Base-by-base conservation (phyloP, 2,329 filamentous ascomycete genomes). In the Beauveria asiatica region DNA sequence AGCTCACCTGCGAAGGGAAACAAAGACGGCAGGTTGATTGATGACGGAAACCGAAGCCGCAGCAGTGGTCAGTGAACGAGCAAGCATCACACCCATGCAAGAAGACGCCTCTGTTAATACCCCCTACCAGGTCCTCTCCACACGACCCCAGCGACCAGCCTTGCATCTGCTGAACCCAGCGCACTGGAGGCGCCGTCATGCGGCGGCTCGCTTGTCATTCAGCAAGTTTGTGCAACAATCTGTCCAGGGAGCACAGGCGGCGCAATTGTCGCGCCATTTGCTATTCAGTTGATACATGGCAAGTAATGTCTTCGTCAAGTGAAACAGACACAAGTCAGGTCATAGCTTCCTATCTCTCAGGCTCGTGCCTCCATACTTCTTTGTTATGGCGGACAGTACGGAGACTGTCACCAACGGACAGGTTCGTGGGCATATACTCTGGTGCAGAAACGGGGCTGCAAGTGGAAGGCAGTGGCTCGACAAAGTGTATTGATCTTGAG, bases 191-290 rank as follows among this genome's bases (percentile, higher is more conserved):
- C 56, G 56, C 56, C 45, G 48, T n/a, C 56, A n/a, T 17, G n/a
- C 25, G 48, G 48, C 56, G 48, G 23, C 46, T 59, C 56, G 56
- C 56, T 52, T 59, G 48, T 48, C 56, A 52, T 10, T 21, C 25
- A 23, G 16, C 25, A 16, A 41, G 46, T 45, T 52, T 52, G 48
- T 21, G 33, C 46, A 33, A 23, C 39, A n/a, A 25, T 27, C 13
- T 27, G 16, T 21, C n/a, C 6, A 27, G n/a, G 17, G 19, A 27
- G 39, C 19, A 51, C 56, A 23, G 13, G 25, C 48, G n/a, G 56
- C 16, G 19, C n/a, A 25, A 44, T 57, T 57, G 25, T 41, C 55
- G 55, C 45, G 45, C 45, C n/a, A 21, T 42, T 30, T 10, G 45
- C 45, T 49, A 30, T 33, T 37, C 13, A 44, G 16, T 30, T 37